These are phyloP conservation scores for Irpex sp. DNA, from an alignment of 1,284 basidiomycete species.

Conservation along the genomic window DNA sequence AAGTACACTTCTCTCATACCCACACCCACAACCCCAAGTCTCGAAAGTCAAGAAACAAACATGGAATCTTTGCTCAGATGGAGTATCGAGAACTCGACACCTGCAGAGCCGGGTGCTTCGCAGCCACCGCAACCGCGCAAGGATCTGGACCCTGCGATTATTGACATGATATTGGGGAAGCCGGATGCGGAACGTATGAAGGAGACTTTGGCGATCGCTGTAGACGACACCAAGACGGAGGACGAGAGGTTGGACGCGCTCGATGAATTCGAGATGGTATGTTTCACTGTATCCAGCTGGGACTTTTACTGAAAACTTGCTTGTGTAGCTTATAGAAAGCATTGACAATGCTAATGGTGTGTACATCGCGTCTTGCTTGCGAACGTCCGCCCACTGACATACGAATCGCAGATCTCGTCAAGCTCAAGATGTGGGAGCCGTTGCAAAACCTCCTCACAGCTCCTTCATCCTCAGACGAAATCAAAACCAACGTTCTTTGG, in stretches of 20 bases:
- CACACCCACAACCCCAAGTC: too few relatives aligned
- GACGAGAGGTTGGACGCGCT: constrained; percentile 76
- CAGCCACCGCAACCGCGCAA: constrained; percentile 34
- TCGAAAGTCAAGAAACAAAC: too few relatives aligned
- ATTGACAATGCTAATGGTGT: constrained; percentile 95
- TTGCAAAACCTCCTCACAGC: constrained; percentile 67
- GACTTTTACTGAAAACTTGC: not conserved
- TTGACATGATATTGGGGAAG: constrained; percentile 85
- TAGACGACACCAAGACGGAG: constrained; percentile 58
- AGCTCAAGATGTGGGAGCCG: constrained; percentile 84
- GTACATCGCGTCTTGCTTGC: constrained; percentile 17
- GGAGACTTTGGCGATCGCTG: constrained; percentile 74
- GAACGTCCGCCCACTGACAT: too few relatives aligned
- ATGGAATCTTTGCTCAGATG: constrained; percentile 78
- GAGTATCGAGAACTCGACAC: constrained; percentile 64
- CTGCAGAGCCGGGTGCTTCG: constrained; percentile 23
- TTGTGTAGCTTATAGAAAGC: constrained; percentile 75
- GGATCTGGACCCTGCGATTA: constrained; percentile 73
- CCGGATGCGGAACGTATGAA: constrained; percentile 86
- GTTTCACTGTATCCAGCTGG: constrained; percentile 17
- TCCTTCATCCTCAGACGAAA: constrained; percentile 49
- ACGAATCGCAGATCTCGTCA: constrained; percentile 87
- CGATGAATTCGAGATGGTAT: constrained; percentile 94
- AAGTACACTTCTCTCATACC: not conserved
- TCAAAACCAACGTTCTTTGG: constrained; percentile 83